phyloP scores from a whole-genome alignment of 306 rosid species.

The Neltuma alba region DNA sequence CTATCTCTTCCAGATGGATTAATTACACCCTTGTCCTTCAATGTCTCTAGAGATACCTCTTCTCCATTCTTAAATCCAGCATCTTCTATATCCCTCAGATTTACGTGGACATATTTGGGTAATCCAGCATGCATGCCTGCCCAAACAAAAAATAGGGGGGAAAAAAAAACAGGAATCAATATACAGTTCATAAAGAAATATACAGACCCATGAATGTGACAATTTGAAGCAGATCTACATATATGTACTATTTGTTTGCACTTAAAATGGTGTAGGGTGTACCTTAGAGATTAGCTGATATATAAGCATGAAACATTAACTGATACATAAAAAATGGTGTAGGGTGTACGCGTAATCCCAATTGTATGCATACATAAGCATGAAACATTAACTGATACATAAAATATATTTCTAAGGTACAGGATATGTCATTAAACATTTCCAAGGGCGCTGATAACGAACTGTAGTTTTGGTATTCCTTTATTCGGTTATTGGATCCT shows the following conservation, averaged over 20 bases:
- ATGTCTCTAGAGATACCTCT: conserved; percentile 79
- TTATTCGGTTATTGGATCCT: not conserved
- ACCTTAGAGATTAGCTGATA: too few species aligned
- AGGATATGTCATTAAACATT: too few species aligned
- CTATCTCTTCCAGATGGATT: conserved; percentile 96
- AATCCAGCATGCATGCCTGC: conserved; percentile 91
- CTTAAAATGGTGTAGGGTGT: not conserved
- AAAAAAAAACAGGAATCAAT: conserved; percentile 27
- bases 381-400: not conserved
- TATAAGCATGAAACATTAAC: too few species aligned
- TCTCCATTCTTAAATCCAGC: conserved; percentile 91
- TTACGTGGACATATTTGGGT: conserved; percentile 87
- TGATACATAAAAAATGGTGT: too few species aligned
- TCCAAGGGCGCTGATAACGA: too few species aligned
- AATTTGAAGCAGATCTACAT: not conserved
- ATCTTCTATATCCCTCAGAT: conserved; percentile 79
- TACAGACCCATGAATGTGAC: not conserved
- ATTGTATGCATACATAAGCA: not conserved
- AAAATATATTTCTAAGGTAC: not conserved
- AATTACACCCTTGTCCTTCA: conserved; percentile 78
- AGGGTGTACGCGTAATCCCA: not conserved
- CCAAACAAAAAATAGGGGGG: not conserved
- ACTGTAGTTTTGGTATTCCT: not conserved
- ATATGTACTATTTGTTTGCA: not conserved
- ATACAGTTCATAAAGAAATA: conserved; percentile 17